phyloP scores from a whole-genome alignment of 495 filamentous ascomycete genomes.

The Evernia prunastri region DNA sequence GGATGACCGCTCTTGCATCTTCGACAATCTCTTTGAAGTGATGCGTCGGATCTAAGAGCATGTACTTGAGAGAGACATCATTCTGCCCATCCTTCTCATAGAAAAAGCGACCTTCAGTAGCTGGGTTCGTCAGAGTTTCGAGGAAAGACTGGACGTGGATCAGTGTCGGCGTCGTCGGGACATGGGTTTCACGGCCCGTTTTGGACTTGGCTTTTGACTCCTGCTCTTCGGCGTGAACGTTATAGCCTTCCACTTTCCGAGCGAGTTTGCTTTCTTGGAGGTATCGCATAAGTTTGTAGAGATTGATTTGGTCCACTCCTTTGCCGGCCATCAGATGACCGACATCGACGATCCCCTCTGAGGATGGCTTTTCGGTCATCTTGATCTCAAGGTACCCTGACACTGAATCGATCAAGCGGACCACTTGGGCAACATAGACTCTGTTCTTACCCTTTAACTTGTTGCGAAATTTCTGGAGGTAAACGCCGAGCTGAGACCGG shows the following conservation, averaged over 20 bases:
- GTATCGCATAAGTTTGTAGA: constrained; percentile 80
- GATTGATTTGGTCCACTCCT: constrained; percentile 90
- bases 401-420: constrained; percentile 72
- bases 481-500: constrained; percentile 66
- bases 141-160: constrained; percentile 82
- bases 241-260: constrained; percentile 88
- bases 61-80: constrained; percentile 67
- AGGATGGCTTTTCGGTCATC: constrained; percentile 27
- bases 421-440: constrained; percentile 81
- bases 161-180: constrained; percentile 59
- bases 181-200: constrained; percentile 13
- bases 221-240: constrained; percentile 50
- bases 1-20: constrained; percentile 77
- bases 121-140: constrained; percentile 76
- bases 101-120: constrained; percentile 81
- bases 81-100: constrained; percentile 51
- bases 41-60: constrained; percentile 87
- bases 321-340: constrained; percentile 72
- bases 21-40: constrained; percentile 86
- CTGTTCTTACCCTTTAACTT: constrained; percentile 87
- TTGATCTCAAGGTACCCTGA: constrained; percentile 55
- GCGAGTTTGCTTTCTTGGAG: constrained; percentile 89
- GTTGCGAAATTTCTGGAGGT: constrained; percentile 81
- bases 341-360: constrained; percentile 59
- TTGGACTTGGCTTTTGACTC: constrained; percentile 27